These are phyloP conservation scores for Alternaria sp. DNA, from an alignment of 2,329 filamentous ascomycete species.

Conservation along the genomic window DNA sequence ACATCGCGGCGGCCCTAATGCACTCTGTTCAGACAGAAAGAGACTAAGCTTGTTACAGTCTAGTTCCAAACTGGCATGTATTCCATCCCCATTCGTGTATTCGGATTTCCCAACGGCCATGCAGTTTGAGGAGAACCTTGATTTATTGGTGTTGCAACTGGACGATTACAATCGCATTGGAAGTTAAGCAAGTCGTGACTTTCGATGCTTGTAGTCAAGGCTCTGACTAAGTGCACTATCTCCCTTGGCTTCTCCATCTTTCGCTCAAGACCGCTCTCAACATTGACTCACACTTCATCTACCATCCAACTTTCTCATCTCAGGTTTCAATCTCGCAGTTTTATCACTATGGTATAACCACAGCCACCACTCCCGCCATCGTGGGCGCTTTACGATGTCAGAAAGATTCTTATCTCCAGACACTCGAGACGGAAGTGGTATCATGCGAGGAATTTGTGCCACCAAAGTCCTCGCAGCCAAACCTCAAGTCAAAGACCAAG, in stretches of 20 bases:
- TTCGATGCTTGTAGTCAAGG: slow-evolving; percentile 16
- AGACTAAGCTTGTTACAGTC: neutral
- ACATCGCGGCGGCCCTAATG: neutral
- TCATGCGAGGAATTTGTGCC: slow-evolving; percentile 43
- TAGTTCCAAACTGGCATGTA: neutral
- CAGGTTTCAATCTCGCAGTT: neutral
- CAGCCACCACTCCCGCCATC: slow-evolving; percentile 30
- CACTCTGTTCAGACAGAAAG: neutral
- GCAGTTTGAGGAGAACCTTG: neutral
- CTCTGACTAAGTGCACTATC: slow-evolving; percentile 26
- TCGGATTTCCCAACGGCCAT: neutral
- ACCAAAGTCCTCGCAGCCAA: slow-evolving; percentile 27
- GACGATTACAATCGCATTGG: neutral
- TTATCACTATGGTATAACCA: slow-evolving; percentile 28
- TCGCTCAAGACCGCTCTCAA: slow-evolving; percentile 14
- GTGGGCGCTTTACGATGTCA: slow-evolving; percentile 47
- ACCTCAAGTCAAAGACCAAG: slow-evolving; percentile 39
- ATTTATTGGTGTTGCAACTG: neutral
- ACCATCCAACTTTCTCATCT: neutral
- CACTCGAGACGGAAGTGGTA: slow-evolving; percentile 43
- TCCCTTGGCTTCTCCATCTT: slow-evolving; percentile 24
- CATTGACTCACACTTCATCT: slow-evolving; percentile 14
- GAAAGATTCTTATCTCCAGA: slow-evolving; percentile 45
- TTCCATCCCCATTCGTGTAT: neutral
- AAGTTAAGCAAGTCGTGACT: neutral